Conservation (phyloP, 2,329 filamentous ascomycete species). For the Alternaria ethzedia region DNA sequence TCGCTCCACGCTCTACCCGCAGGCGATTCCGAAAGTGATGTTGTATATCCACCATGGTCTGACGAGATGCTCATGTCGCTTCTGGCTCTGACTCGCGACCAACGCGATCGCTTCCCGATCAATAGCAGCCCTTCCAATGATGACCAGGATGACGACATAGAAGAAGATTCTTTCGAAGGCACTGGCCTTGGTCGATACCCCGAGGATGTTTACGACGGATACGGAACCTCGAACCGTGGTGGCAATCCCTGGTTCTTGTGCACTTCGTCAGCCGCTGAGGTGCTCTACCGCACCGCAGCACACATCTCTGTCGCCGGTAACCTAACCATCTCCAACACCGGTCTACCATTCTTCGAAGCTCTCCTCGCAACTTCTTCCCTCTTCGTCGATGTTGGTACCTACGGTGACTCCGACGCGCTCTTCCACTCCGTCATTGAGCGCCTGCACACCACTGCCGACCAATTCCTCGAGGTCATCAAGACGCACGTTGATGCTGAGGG, state of each 20-base stretch:
- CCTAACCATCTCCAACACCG: constrained; percentile 40
- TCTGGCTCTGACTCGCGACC: constrained; percentile 43
- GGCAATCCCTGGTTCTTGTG: constrained; percentile 55
- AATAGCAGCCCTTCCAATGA: constrained; percentile 34
- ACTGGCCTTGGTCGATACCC: constrained; percentile 53
- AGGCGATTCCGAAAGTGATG: constrained; percentile 18
- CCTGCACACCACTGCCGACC: constrained; percentile 46
- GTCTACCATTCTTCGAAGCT: constrained; percentile 47
- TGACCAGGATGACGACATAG: constrained; percentile 13
- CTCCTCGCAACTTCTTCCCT: constrained; percentile 39
- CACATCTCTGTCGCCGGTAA: constrained; percentile 34
- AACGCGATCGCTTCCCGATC: constrained; percentile 48
- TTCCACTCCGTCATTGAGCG: constrained; percentile 40
- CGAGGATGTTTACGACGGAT: constrained; percentile 52
- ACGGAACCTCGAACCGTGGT: constrained; percentile 33
- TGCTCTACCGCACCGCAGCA: constrained; percentile 48
- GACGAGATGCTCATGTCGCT: constrained; percentile 49
- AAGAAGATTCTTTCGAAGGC: constrained; percentile 30
- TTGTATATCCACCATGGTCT: constrained; percentile 44
- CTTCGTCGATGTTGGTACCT: constrained; percentile 29
- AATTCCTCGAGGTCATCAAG: constrained; percentile 51
- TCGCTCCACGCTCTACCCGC: constrained; percentile 44
- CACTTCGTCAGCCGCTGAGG: constrained; percentile 49
- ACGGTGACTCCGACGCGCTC: constrained; percentile 32
- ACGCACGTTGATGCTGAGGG: constrained; percentile 49